These are phyloP conservation scores for Saccharomycopsis sp. DNA, from an alignment of 805 yeast genomes.

Conservation along the genomic window DNA sequence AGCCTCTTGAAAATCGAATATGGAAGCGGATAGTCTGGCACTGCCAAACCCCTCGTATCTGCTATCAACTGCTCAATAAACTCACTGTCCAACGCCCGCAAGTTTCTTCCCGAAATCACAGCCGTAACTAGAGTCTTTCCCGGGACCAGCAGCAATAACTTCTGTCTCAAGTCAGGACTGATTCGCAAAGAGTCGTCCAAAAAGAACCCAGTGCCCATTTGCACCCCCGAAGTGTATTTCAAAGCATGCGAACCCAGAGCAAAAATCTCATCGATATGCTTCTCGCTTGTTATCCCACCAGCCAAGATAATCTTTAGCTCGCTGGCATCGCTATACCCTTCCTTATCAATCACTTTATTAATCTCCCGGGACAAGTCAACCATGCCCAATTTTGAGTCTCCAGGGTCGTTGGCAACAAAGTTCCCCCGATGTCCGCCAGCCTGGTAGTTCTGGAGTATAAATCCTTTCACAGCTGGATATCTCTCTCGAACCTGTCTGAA, in stretches of 20 bases:
- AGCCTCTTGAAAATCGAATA: conserved; percentile 24
- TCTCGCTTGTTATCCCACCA: conserved; percentile 43
- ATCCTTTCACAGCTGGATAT: conserved; percentile 36
- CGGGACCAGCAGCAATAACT: neutral
- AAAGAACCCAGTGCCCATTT: conserved; percentile 49
- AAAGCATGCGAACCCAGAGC: conserved; percentile 27
- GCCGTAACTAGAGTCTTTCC: neutral
- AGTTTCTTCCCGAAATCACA: neutral
- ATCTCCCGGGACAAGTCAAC: conserved; percentile 24
- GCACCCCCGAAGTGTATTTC: conserved; percentile 40
- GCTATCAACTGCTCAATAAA: neutral
- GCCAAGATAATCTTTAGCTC: conserved; percentile 38
- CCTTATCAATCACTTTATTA: conserved; percentile 21
- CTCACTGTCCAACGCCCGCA: neutral
- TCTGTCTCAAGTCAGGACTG: neutral
- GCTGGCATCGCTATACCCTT: neutral
- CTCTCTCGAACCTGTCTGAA: conserved; percentile 28
- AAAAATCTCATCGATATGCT: conserved; percentile 29
- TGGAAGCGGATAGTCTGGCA: conserved; percentile 27
- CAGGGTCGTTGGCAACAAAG: conserved; percentile 31
- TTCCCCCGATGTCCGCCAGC: conserved; percentile 64
- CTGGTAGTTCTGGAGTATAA: conserved; percentile 51
- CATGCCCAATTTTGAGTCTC: conserved; percentile 32
- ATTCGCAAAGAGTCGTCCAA: neutral
- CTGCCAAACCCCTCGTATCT: neutral